phyloP scores from a whole-genome alignment of 2,329 filamentous ascomycete genomes.

The Fusarium tricinctum region DNA sequence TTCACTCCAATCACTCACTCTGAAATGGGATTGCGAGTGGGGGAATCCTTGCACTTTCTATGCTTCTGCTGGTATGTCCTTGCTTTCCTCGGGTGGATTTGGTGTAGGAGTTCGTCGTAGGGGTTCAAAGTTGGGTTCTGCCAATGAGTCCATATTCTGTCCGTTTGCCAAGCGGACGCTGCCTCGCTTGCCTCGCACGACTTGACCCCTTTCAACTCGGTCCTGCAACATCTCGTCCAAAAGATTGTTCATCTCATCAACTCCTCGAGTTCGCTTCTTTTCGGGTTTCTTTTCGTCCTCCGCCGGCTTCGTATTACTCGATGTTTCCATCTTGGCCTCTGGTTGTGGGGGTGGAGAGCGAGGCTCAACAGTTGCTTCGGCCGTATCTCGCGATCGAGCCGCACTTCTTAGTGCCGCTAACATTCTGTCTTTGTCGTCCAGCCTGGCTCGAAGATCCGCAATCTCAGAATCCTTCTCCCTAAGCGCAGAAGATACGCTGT shows the following conservation, averaged over 20 bases:
- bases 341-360: constrained; percentile 49
- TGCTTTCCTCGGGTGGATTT: constrained; percentile 41
- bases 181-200: constrained; percentile 75
- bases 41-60: constrained; percentile 19
- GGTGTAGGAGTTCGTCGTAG: constrained; percentile 57
- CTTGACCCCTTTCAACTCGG: constrained; percentile 80
- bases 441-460: constrained; percentile 84
- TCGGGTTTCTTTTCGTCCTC: constrained; percentile 61
- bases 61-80: constrained; percentile 39
- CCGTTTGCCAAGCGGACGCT: constrained; percentile 72
- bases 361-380: constrained; percentile 66
- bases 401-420: constrained; percentile 86
- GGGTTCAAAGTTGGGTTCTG: constrained; percentile 58
- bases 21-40: background rate
- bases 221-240: constrained; percentile 97
- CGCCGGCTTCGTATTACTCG: constrained; percentile 27
- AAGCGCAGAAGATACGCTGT: constrained; percentile 78
- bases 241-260: constrained; percentile 93
- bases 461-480: constrained; percentile 95
- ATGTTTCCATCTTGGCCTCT: constrained; percentile 26
- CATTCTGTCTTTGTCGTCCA: constrained; percentile 98
- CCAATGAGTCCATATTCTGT: constrained; percentile 56
- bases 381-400: constrained; percentile 86
- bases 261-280: constrained; percentile 74
- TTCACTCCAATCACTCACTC: constrained; percentile 18